phyloP scores from a whole-genome alignment of 306 rosid genomes.

The Argentina anserina region DNA sequence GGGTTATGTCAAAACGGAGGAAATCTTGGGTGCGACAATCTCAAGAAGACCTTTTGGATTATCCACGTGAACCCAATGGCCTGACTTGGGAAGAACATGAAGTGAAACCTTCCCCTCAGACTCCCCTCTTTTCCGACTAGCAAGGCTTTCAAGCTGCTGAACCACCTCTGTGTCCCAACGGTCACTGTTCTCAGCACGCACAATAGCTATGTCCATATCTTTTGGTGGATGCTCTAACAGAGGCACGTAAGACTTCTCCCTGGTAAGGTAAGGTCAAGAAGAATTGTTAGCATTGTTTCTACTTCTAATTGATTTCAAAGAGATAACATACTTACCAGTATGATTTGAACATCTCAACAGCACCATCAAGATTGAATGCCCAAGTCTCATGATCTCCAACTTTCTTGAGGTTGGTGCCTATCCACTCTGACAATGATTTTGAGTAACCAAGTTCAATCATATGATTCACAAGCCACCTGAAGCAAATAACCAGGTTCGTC shows the following conservation, averaged over 20 bases:
- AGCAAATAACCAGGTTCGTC: conserved; percentile 17
- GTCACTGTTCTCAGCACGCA: conserved; percentile 88
- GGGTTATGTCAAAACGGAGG: conserved; percentile 39
- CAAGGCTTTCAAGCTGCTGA: conserved; percentile 52
- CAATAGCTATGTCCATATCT: conserved; percentile 55
- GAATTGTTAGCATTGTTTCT: not conserved
- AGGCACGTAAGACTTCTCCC: conserved; percentile 74
- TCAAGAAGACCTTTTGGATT: conserved; percentile 85
- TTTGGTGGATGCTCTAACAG: conserved; percentile 77
- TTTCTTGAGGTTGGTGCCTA: conserved; percentile 82
- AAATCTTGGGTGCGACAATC: conserved; percentile 65
- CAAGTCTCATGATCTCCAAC: conserved; percentile 77
- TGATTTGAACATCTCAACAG: conserved; percentile 79
- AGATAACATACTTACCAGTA: conserved; percentile 48
- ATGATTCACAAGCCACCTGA: conserved; percentile 94
- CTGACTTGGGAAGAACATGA: conserved; percentile 72
- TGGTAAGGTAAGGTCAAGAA: not conserved
- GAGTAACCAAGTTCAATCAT: conserved; percentile 83
- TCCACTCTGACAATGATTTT: conserved; percentile 81
- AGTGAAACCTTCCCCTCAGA: conserved; percentile 56
- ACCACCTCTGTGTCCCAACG: conserved; percentile 61
- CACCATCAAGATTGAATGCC: conserved; percentile 77
- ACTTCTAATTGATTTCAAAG: not conserved
- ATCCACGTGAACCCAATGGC: conserved; percentile 98
- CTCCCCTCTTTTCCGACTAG: conserved; percentile 35